These are phyloP conservation scores for Pyrrhoderma lamaoense DNA, from an alignment of 1,284 basidiomycete genomes.

Conservation along the genomic window DNA sequence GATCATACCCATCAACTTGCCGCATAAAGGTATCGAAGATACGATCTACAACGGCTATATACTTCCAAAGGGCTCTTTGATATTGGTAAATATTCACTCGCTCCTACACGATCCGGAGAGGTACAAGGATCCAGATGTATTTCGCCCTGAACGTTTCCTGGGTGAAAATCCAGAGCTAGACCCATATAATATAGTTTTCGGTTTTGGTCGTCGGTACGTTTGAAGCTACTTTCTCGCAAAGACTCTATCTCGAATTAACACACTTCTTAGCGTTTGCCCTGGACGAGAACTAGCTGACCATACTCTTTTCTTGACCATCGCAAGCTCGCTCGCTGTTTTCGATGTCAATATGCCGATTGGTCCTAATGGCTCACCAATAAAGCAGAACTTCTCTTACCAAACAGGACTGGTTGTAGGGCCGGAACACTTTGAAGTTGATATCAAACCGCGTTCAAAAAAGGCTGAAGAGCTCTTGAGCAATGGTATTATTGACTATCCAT, in stretches of 20 bases:
- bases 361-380: no score
- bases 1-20: slow-evolving; percentile 22
- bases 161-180: slow-evolving; percentile 14
- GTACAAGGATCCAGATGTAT: slow-evolving; percentile 17
- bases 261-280: no score
- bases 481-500: no score
- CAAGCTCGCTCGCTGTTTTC: no score
- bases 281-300: no score
- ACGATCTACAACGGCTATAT: slow-evolving; percentile 17
- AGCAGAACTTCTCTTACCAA: no score
- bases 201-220: slow-evolving; percentile 12
- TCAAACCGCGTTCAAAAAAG: no score
- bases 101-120: slow-evolving; percentile 15
- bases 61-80: slow-evolving; percentile 18
- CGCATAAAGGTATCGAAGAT: slow-evolving; percentile 18
- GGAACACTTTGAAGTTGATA: no score
- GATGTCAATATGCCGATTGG: no score
- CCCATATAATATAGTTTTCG: slow-evolving; percentile 10
- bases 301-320: no score
- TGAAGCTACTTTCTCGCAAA: neutral
- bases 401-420: no score
- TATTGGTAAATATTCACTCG: slow-evolving; percentile 15
- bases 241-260: neutral
- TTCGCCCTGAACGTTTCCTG: slow-evolving; percentile 19
- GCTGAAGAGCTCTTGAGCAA: no score